Conservation (phyloP, 2,329 filamentous ascomycete species). For the Diaporthe helianthi region DNA sequence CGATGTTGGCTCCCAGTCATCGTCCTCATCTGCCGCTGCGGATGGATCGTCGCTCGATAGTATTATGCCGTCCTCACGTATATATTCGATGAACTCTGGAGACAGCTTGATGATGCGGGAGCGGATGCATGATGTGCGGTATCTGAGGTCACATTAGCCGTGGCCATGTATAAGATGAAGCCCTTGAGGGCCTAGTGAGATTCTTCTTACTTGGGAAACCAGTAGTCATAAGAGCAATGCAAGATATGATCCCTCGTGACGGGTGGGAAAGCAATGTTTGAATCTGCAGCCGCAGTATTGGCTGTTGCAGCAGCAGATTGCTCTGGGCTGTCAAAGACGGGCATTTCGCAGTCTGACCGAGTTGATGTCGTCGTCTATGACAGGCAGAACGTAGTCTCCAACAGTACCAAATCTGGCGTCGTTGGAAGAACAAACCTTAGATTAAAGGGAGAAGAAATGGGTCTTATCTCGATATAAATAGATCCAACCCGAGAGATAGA, state of each 20-base stretch:
- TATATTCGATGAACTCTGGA: constrained; percentile 79
- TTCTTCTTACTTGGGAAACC: constrained; percentile 75
- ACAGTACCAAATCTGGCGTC: not conserved
- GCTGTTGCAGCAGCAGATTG: constrained; percentile 33
- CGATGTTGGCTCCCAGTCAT: constrained; percentile 57
- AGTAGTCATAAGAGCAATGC: constrained; percentile 92
- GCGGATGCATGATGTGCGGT: constrained; percentile 82
- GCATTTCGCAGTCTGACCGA: constrained; percentile 40
- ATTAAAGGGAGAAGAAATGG: not conserved
- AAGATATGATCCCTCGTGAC: constrained; percentile 87
- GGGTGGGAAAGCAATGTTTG: constrained; percentile 75
- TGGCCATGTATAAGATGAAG: not conserved
- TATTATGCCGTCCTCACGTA: constrained; percentile 91
- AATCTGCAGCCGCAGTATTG: constrained; percentile 35
- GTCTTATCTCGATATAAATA: not conserved
- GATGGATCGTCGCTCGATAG: constrained; percentile 70
- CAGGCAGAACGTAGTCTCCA: not conserved
- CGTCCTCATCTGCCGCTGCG: constrained; percentile 47
- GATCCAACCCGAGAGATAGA: not conserved
- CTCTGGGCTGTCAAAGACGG: constrained; percentile 39
- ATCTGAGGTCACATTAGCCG: constrained; percentile 55
- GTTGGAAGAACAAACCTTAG: not conserved
- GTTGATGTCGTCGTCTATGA: not conserved
- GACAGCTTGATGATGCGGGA: constrained; percentile 83
- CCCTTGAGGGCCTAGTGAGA: not conserved